A percentile compares a stretch with the other conserved stretches of the same genome.
phyloP scores from a whole-genome alignment of 2,329 filamentous ascomycete genomes.

The Bertia moriformis region DNA sequence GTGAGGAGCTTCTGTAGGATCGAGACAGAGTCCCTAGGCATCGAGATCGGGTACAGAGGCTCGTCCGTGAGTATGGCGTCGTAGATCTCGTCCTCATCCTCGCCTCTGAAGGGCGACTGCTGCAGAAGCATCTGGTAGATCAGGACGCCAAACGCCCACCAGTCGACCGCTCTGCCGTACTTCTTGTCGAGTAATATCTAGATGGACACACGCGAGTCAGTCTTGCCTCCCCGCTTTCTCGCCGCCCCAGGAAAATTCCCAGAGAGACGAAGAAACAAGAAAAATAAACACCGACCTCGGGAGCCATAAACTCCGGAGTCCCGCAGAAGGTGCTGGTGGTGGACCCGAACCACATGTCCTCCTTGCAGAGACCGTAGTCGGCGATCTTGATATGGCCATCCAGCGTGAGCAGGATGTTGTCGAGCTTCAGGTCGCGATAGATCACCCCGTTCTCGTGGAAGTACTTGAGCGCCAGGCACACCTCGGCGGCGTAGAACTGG shows the following conservation, averaged over 20 bases:
- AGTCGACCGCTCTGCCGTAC: slow-evolving; percentile 91
- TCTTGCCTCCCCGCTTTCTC: no score
- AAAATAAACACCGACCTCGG: slow-evolving; percentile 53
- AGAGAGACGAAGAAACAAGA: background rate
- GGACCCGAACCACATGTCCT: slow-evolving; percentile 98
- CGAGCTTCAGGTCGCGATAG: slow-evolving; percentile 89
- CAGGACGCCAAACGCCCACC: slow-evolving; percentile 98
- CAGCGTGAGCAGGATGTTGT: slow-evolving; percentile 80
- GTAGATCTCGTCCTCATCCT: slow-evolving; percentile 98
- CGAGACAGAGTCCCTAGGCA: slow-evolving; percentile 93
- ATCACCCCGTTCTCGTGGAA: slow-evolving; percentile 99
- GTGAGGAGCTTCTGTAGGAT: slow-evolving; percentile 95
- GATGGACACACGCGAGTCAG: slow-evolving; percentile 9
- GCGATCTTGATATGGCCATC: slow-evolving; percentile 98
- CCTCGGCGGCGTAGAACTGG: slow-evolving; percentile 97
- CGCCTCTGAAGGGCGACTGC: slow-evolving; percentile 94
- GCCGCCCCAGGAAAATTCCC: no score
- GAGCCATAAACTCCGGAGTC: slow-evolving; percentile 99
- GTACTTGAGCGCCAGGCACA: slow-evolving; percentile 95
- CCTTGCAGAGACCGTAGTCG: slow-evolving; percentile 97
- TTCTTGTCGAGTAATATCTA: slow-evolving; percentile 96
- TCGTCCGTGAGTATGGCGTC: slow-evolving; percentile 96
- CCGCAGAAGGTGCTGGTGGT: slow-evolving; percentile 97
- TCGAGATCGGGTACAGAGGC: slow-evolving; percentile 93
- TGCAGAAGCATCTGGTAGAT: slow-evolving; percentile 99